A percentile compares a stretch with the other conserved stretches of the same genome.
These are phyloP conservation scores for Penicillium sp. DNA, from an alignment of 2,329 filamentous ascomycete species.

Conservation along the genomic window DNA sequence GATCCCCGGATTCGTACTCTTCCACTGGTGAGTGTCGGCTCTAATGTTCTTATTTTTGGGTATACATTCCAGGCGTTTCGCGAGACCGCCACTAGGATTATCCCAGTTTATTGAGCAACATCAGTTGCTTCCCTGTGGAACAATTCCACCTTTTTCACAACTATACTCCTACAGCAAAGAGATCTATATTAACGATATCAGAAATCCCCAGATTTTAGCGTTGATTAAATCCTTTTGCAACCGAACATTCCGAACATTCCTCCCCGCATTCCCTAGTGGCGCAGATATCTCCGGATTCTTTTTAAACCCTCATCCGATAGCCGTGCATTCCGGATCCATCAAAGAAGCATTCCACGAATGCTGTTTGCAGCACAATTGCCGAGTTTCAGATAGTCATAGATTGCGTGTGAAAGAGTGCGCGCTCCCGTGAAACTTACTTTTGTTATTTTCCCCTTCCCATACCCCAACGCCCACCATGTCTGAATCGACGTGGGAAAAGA, in stretches of 20 bases:
- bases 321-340: constrained; percentile 17
- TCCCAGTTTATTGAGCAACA: not conserved
- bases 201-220: not conserved
- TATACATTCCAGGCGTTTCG: constrained; percentile 7
- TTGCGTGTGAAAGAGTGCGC: not conserved
- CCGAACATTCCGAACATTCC: constrained; percentile 15
- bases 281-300: constrained; percentile 17
- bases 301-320: not conserved
- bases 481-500: constrained; percentile 58
- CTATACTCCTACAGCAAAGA: not conserved
- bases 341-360: constrained; percentile 16
- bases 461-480: constrained; percentile 28
- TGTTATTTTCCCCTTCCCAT: not conserved
- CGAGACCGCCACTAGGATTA: constrained; percentile 1
- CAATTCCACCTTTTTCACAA: not conserved
- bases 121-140: not conserved
- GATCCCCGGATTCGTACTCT: not conserved
- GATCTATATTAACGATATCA: not conserved
- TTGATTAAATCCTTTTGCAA: not conserved
- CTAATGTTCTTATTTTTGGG: not conserved
- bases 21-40: constrained; percentile 6
- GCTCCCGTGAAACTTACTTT: not conserved
- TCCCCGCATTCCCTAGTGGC: constrained; percentile 20
- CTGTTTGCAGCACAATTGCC: constrained; percentile 17
- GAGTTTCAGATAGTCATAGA: constrained; percentile 17